phyloP scores from a whole-genome alignment of 2,329 filamentous ascomycete species.

The Dothistroma septosporum region DNA sequence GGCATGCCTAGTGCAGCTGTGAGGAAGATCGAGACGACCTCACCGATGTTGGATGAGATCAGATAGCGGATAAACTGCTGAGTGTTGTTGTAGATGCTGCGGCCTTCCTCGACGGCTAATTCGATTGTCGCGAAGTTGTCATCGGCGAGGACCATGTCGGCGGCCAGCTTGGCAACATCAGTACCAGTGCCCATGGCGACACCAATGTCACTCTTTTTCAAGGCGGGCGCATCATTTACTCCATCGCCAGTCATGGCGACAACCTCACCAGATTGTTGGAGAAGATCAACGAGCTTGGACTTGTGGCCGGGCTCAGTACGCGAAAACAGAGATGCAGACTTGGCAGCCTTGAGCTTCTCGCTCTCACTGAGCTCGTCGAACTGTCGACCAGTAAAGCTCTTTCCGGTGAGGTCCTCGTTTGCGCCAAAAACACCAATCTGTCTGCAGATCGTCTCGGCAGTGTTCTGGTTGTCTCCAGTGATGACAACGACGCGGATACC shows the following conservation, averaged over 20 bases:
- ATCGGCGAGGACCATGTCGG: slow-evolving; percentile 97
- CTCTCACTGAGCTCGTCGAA: slow-evolving; percentile 78
- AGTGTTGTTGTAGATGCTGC: slow-evolving; percentile 99
- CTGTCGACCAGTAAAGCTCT: slow-evolving; percentile 92
- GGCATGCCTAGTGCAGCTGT: slow-evolving; percentile 96
- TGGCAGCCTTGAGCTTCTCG: slow-evolving; percentile 80
- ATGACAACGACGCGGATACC: slow-evolving; percentile 97
- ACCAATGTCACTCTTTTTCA: slow-evolving; percentile 98
- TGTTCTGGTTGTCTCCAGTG: slow-evolving; percentile 96
- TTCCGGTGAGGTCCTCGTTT: slow-evolving; percentile 77
- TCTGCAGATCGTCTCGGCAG: slow-evolving; percentile 94
- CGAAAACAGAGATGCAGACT: slow-evolving; percentile 85
- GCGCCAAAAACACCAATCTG: slow-evolving; percentile 89
- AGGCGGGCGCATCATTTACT: slow-evolving; percentile 93
- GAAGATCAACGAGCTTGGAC: slow-evolving; percentile 92
- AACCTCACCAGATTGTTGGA: slow-evolving; percentile 87
- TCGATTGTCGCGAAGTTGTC: slow-evolving; percentile 99
- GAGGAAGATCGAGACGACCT: slow-evolving; percentile 97
- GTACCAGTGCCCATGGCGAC: slow-evolving; percentile 98
- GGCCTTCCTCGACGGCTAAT: slow-evolving; percentile 90
- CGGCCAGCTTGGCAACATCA: slow-evolving; percentile 91
- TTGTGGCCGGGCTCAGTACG: slow-evolving; percentile 95
- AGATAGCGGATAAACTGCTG: slow-evolving; percentile 99
- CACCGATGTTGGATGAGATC: slow-evolving; percentile 98
- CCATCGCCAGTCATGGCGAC: slow-evolving; percentile 99